These are phyloP conservation scores for Volvox carteri DNA, from an alignment of 163 green algal species.

Conservation along the genomic window DNA sequence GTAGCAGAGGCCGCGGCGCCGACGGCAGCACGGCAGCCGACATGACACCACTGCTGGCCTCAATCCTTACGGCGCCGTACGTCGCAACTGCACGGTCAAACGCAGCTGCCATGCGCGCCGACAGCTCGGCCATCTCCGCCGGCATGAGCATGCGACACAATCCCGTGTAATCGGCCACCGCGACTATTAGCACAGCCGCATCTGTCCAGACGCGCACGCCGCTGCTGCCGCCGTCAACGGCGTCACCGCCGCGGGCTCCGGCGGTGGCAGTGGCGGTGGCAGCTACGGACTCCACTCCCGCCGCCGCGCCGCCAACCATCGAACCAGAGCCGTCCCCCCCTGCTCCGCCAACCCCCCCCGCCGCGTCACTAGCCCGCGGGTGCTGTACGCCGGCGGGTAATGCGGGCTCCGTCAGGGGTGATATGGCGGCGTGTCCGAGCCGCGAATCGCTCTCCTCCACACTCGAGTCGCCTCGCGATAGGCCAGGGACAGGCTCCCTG, in stretches of 20 bases:
- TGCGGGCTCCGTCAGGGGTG: not conserved
- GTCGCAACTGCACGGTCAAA: constrained; percentile 21
- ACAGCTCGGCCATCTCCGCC: constrained; percentile 46
- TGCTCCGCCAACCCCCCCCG: too few species aligned
- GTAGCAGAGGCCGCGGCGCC: not conserved
- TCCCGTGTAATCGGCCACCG: constrained; percentile 39
- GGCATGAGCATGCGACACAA: constrained; percentile 49
- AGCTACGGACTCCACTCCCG: too few species aligned
- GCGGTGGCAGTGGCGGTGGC: too few species aligned
- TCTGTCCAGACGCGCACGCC: constrained; percentile 4
- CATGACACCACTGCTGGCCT: constrained; percentile 45
- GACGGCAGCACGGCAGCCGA: constrained; percentile 22
- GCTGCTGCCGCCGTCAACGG: not conserved
- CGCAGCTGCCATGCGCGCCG: constrained; percentile 18
- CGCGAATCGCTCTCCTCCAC: not conserved
- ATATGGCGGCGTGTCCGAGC: not conserved
- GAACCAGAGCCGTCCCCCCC: too few species aligned
- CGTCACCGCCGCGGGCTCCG: not conserved
- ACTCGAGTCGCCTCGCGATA: not conserved
- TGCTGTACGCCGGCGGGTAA: not conserved
- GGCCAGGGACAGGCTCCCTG: not conserved
- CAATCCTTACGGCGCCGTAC: constrained; percentile 7
- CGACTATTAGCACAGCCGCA: constrained; percentile 37
- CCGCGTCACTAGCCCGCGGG: too few species aligned
- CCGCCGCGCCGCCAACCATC: too few species aligned